Conservation (phyloP, 2,329 filamentous ascomycete species). For the Xylaria digitata region DNA sequence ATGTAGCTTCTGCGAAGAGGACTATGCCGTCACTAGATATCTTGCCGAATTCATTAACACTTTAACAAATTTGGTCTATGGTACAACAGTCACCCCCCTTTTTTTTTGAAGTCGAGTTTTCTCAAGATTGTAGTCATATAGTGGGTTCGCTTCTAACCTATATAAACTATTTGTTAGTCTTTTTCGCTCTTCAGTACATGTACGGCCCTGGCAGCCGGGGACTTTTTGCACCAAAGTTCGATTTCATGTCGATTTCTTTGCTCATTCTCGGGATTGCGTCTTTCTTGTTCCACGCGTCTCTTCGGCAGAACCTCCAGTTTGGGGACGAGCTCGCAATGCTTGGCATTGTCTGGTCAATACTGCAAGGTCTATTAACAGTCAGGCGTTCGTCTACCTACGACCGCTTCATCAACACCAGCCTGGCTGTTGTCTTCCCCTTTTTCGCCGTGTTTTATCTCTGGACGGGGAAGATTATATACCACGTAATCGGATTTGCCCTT, state of each 20-base stretch:
- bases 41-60: constrained; percentile 66
- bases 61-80: constrained; percentile 61
- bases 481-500: constrained; percentile 54
- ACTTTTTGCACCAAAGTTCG: constrained; percentile 50
- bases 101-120: no score
- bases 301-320: constrained; percentile 57
- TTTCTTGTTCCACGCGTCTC: constrained; percentile 58
- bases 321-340: constrained; percentile 71
- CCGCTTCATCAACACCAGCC: constrained; percentile 50
- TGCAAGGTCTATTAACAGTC: constrained; percentile 61
- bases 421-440: constrained; percentile 56
- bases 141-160: background rate
- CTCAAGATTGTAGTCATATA: background rate
- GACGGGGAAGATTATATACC: constrained; percentile 57
- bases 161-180: constrained; percentile 49
- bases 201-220: constrained; percentile 49
- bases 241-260: constrained; percentile 57
- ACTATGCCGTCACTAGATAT: constrained; percentile 64
- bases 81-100: constrained; percentile 47
- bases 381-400: constrained; percentile 54
- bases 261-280: constrained; percentile 57
- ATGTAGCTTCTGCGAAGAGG: constrained; percentile 58
- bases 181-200: constrained; percentile 55
- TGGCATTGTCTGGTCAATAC: constrained; percentile 61
- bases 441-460: constrained; percentile 58